phyloP scores from a whole-genome alignment of 176 grass and related monocot species.

The Juncus inflexus region DNA sequence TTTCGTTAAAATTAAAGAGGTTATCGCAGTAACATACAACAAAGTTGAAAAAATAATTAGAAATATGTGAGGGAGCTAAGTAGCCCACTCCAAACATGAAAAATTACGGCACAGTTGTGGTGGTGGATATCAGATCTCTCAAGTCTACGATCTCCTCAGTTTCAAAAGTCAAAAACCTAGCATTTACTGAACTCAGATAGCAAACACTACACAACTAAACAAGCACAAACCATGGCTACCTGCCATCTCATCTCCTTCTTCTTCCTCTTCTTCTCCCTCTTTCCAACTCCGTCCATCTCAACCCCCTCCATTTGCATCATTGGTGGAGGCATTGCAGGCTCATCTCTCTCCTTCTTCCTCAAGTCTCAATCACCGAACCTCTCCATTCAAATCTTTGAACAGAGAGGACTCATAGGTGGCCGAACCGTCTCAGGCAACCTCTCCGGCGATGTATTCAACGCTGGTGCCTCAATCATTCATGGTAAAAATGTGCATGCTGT shows the following conservation, averaged over 20 bases:
- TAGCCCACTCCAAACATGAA: no score
- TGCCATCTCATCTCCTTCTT: conserved; percentile 1
- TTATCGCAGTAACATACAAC: no score
- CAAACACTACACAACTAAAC: not conserved
- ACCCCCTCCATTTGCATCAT: conserved; percentile 54
- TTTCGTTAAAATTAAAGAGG: no score
- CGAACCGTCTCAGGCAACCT: conserved; percentile 54
- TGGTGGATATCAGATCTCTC: no score
- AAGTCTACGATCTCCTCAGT: no score
- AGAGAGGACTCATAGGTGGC: conserved; percentile 42
- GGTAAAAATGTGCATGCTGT: conserved; percentile 58
- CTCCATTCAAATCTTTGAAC: conserved; percentile 64
- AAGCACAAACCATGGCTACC: conserved; percentile 6
- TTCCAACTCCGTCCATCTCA: not conserved
- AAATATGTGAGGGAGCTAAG: no score
- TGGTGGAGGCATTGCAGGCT: conserved; percentile 66
- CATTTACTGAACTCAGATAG: no score
- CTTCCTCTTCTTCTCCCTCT: not conserved
- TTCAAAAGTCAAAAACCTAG: no score
- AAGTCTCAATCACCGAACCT: conserved; percentile 36
- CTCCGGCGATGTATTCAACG: conserved; percentile 62
- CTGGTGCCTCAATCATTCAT: conserved; percentile 73
- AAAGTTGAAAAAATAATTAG: no score
- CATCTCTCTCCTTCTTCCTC: conserved; percentile 83
- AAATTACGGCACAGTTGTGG: no score